Base-by-base conservation (phyloP, 106 monocot genomes). In the Acanthochlamys bracteata region DNA sequence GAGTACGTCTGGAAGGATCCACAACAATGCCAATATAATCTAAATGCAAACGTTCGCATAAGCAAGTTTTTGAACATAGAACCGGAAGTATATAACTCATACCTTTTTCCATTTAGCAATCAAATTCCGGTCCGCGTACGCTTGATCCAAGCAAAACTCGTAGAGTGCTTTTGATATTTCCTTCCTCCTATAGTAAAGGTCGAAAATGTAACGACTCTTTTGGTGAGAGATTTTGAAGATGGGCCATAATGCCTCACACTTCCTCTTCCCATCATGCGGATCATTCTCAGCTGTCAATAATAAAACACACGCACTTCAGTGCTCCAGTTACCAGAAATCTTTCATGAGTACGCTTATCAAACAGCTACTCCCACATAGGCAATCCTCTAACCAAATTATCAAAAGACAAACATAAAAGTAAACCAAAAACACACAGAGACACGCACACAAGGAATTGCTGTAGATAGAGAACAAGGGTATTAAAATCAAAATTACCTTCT, bases 51-150 rank as follows among this genome's bases (percentile, higher is more conserved):
- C 6, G 33, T 33, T 33, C 6, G 4, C 1, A 6, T 3, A 33
- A 33, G 33, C 33, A 1, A 3, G 33, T 33, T 33, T 33, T 33
- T 6, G 1, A 33, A 33, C 33, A 33, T 33, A 33, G 4, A 33
- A 49, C 2, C 49, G 10, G 1, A 49, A 49, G 49, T 3, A 14
- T 12, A 49, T 49, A 49, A 9, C 49, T 10, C 1, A 49, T 49
- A 92, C 92, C 87, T 96, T 96, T 71, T 96, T 90, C 95, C 95
- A 90, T 66, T 96, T 96, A n/a, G 88, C 95, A 60, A 96, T 88
- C 55, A 96, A 41, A 82, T 90, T 96, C 40, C 70, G 74, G 55
- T 96, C 95, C 11, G 95, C 90, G 72, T 96, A 70, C 12, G 84
- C 90, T 71, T 96, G 90, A 24, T 90, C 90, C 62, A 96, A 66